Evolutionary conservation across 192 early-diverging fungal genomes (phyloP).

Genomic region (Chytriomyces hyalinus): DNA sequence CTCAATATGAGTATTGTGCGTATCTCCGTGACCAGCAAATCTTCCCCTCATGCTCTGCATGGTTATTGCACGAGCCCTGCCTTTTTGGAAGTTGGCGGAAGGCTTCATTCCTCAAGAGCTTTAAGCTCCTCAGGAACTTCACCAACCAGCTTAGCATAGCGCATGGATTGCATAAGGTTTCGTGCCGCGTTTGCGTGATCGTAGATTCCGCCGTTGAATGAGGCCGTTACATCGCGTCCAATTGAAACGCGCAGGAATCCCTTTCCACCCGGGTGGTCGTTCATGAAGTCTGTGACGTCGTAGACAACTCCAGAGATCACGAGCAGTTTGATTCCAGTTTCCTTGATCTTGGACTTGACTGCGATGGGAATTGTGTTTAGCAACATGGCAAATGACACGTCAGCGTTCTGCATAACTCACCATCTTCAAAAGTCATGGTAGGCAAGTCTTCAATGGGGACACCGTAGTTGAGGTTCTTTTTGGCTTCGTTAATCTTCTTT

Average conservation of each 20-base stretch:
- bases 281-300: slow-evolving; percentile 79
- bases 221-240: slow-evolving; percentile 83
- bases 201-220: slow-evolving; percentile 89
- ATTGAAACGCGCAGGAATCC: slow-evolving; percentile 71
- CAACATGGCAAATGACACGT: slow-evolving; percentile 2
- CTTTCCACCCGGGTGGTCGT: slow-evolving; percentile 87
- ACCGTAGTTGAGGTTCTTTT: slow-evolving; percentile 75
- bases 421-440: slow-evolving; percentile 44
- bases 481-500: slow-evolving; percentile 70
- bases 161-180: slow-evolving; percentile 69
- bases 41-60: not conserved
- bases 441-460: slow-evolving; percentile 72
- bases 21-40: no score
- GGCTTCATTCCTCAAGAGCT: no score
- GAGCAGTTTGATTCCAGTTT: slow-evolving; percentile 73
- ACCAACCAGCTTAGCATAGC: slow-evolving; percentile 42
- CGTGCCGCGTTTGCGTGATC: slow-evolving; percentile 88
- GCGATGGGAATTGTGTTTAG: slow-evolving; percentile 35
- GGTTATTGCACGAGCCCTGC: not conserved
- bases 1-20: no score
- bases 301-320: slow-evolving; percentile 84
- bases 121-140: slow-evolving; percentile 23
- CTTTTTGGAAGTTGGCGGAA: not conserved
- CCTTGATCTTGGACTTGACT: slow-evolving; percentile 68
- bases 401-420: not conserved